Evolutionary conservation across 176 grass and related monocot species (phyloP).

Genomic region (Bolboschoenus planiculmis): DNA sequence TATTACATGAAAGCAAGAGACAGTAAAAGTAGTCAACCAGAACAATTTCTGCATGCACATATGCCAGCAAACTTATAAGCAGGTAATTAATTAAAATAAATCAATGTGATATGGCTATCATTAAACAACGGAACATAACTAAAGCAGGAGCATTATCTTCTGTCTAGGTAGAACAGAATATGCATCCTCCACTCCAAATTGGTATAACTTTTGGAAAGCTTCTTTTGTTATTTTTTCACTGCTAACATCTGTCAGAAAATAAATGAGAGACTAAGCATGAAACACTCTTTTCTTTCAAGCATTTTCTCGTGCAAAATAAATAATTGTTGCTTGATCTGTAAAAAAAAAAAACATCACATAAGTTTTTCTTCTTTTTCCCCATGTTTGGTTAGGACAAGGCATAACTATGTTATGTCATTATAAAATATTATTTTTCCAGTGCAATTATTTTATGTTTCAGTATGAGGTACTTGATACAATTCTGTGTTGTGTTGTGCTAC

Average conservation of each 20-base stretch:
- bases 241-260: background rate
- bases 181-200: background rate
- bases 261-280: slow-evolving; percentile 35
- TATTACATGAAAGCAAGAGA: background rate
- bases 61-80: background rate
- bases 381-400: background rate
- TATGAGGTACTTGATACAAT: background rate
- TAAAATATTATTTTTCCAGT: no score
- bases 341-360: background rate
- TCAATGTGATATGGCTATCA: background rate
- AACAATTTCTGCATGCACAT: background rate
- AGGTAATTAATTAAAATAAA: background rate
- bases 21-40: background rate
- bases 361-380: background rate
- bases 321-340: no score
- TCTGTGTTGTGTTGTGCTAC: no score
- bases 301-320: background rate
- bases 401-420: background rate
- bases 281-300: background rate
- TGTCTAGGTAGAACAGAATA: background rate
- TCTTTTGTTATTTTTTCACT: background rate
- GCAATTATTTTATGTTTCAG: background rate
- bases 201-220: background rate
- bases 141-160: background rate
- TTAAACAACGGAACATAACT: background rate